Base-by-base conservation (phyloP, 768 basidiomycete genomes). In the Dentipellis sp. region DNA sequence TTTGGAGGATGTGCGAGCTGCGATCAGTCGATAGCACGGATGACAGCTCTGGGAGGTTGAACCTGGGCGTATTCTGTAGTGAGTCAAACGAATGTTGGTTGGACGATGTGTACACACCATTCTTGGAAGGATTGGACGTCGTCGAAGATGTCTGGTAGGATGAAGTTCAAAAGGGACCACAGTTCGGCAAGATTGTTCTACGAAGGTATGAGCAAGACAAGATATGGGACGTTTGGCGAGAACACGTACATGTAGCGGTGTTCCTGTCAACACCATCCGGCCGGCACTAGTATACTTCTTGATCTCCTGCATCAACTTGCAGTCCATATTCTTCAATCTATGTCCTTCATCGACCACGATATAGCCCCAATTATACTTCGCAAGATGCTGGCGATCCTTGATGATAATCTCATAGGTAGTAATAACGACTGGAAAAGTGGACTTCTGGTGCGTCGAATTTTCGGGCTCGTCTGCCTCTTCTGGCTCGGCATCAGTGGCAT, bases 341-440 rank as follows among this genome's bases (percentile, higher is more conserved):
- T 99, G 97, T 0, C 95, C 92, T 70, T 95, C 92, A 66, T 94
- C 92, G 2, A 99, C 95, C 57, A 98, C 91, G 66, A 98, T 91
- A 66, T 94, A 97, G 22, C 89, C 84, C 87, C 88, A 91, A 45
- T 80, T 71, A 66, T 88, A 89, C 57, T 77, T 78, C 48, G 74
- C 69, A 53, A 88, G 77, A 62, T 84, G 78, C 38, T 74, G 69
- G 34, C 84, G 80, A 68, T 97, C 89, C 58, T 81, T 87, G 65
- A 94, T 94, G 61, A 94, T 82, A 67, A 97, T 89, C 67, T 98
- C 90, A 68, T 93, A 95, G 2, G 92, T 97, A 4, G 94, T 97
- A 16, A 95, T 67, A 23, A 91, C 81, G n/a, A 92, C 78, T 2
- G 91, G 91, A 66, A 92, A 91, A 6, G 71, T 70, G 10, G 69